These are phyloP conservation scores for Anthracocystis panici-leucophaei DNA, from an alignment of 1,284 basidiomycete species.

Conservation along the genomic window DNA sequence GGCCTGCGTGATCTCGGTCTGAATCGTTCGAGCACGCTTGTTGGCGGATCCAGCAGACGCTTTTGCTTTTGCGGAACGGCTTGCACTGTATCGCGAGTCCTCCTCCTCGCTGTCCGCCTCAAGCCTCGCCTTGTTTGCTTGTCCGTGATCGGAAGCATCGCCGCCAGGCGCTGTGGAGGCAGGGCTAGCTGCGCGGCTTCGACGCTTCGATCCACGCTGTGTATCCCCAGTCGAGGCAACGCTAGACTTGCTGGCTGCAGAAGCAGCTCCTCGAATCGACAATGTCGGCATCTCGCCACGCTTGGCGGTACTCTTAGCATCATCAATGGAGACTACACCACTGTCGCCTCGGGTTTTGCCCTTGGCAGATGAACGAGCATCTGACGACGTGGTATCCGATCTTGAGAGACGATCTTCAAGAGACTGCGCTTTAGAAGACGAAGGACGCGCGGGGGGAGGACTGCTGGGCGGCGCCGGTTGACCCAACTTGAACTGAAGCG, in stretches of 20 bases:
- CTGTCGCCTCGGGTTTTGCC: constrained; percentile 18
- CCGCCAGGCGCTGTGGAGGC: background rate
- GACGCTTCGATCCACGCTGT: constrained; percentile 23
- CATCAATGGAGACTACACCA: constrained; percentile 38
- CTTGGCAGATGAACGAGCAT: constrained; percentile 6
- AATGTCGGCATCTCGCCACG: constrained; percentile 24
- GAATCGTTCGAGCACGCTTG: constrained; percentile 18
- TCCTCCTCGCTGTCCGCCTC: constrained; percentile 22
- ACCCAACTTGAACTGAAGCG: constrained; percentile 76
- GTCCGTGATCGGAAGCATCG: background rate
- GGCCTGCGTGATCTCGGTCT: constrained; percentile 33
- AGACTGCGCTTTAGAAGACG: constrained; percentile 8
- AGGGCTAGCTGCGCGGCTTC: background rate
- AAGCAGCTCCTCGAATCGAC: constrained; percentile 37
- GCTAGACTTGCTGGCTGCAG: constrained; percentile 10
- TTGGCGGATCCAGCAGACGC: constrained; percentile 1
- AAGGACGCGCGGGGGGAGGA: constrained; percentile 41
- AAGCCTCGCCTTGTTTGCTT: background rate
- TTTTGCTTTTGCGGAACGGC: constrained; percentile 21
- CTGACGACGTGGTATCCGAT: background rate
- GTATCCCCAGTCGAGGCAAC: background rate
- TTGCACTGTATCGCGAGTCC: constrained; percentile 46
- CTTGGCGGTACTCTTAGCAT: constrained; percentile 13
- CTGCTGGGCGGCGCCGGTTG: constrained; percentile 43
- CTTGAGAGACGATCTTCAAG: constrained; percentile 8